These are phyloP conservation scores for Epicoccum sorghinum DNA, from an alignment of 2,329 filamentous ascomycete species.

Conservation along the genomic window DNA sequence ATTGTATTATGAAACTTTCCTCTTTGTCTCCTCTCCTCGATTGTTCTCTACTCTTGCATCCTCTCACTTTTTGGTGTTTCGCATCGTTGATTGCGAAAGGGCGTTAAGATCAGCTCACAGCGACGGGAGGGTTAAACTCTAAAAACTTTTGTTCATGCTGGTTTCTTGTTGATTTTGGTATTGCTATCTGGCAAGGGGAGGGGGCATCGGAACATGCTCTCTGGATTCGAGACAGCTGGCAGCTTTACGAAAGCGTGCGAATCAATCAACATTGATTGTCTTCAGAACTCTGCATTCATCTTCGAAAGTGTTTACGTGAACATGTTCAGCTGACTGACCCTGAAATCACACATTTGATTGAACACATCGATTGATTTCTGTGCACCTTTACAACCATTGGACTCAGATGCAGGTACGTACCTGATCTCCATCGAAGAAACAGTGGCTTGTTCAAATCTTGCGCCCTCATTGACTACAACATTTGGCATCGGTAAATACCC, in stretches of 20 bases:
- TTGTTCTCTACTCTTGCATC: constrained; percentile 37
- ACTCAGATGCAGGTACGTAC: constrained; percentile 21
- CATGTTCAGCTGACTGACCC: too few species aligned
- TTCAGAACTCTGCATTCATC: neutral
- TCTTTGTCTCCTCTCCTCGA: constrained; percentile 24
- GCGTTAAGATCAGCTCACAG: constrained; percentile 29
- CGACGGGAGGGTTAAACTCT: constrained; percentile 26
- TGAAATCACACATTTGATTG: too few species aligned
- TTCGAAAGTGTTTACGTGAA: too few species aligned
- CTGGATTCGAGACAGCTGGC: constrained; percentile 7
- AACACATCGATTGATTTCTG: too few species aligned
- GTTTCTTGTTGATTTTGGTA: constrained; percentile 16
- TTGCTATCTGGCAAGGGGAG: neutral
- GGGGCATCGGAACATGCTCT: constrained; percentile 5
- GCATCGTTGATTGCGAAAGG: constrained; percentile 25
- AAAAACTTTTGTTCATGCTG: constrained; percentile 11
- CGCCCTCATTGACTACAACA: neutral
- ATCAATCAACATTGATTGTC: constrained; percentile 5
- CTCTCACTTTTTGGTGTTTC: constrained; percentile 37
- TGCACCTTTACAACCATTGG: neutral
- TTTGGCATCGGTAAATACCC: neutral
- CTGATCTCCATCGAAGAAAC: constrained; percentile 8
- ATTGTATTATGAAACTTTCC: constrained; percentile 44
- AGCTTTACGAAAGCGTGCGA: constrained; percentile 11
- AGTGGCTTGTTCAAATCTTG: constrained; percentile 2